Conservation (phyloP, 2,329 filamentous ascomycete genomes). For the Polytolypa hystricis region DNA sequence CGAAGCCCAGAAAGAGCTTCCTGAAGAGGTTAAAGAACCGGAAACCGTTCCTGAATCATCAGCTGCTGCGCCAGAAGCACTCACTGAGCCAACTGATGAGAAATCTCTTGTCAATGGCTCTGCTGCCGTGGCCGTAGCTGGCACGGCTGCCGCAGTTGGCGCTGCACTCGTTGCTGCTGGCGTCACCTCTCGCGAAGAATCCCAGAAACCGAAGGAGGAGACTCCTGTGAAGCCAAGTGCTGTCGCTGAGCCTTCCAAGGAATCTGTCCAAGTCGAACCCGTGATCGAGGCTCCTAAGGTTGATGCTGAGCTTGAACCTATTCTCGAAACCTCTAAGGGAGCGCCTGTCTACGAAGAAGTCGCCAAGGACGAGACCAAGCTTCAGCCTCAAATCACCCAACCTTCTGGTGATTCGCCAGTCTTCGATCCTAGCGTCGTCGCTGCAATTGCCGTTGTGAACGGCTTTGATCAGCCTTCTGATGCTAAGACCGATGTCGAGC, state of each 20-base stretch:
- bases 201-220: too few relatives aligned
- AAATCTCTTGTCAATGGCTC: background rate
- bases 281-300: background rate
- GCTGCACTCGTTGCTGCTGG: too few relatives aligned
- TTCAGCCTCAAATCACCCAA: too few relatives aligned
- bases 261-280: background rate
- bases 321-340: conserved; percentile 8
- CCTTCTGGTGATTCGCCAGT: too few relatives aligned
- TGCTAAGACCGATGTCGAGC: too few relatives aligned
- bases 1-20: background rate
- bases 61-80: background rate
- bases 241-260: background rate
- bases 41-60: background rate
- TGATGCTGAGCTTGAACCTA: conserved; percentile 8
- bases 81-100: background rate
- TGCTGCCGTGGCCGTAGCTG: too few relatives aligned
- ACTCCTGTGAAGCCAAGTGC: background rate
- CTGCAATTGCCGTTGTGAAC: too few relatives aligned
- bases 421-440: too few relatives aligned
- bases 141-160: too few relatives aligned
- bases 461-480: too few relatives aligned
- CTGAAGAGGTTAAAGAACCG: background rate
- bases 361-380: conserved; percentile 1
- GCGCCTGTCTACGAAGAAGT: conserved; percentile 18
- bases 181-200: too few relatives aligned